Conservation (phyloP, 2,329 filamentous ascomycete species). For the Penicillium corylophilum region DNA sequence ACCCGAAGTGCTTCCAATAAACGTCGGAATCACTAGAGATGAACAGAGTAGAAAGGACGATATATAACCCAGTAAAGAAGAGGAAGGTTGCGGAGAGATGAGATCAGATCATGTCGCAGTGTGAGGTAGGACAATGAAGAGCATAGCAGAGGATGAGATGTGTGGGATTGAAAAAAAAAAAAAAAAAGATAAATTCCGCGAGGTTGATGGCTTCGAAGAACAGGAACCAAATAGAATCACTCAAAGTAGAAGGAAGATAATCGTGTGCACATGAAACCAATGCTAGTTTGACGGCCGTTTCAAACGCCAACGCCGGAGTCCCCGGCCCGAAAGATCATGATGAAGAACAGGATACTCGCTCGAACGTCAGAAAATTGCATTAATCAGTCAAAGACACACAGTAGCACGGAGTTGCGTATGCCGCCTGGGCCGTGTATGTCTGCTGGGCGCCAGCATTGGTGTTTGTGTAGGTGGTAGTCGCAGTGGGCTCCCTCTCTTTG, state of each 20-base stretch:
- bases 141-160: slow-evolving; percentile 9
- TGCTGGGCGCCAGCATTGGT: slow-evolving; percentile 25
- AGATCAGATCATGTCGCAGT: too few relatives aligned
- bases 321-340: slow-evolving; percentile 15
- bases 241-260: slow-evolving; percentile 20
- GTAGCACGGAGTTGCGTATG: slow-evolving; percentile 38
- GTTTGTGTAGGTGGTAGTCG: slow-evolving; percentile 34
- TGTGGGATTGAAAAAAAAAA: slow-evolving; percentile 4
- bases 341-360: slow-evolving; percentile 19
- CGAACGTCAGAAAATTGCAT: slow-evolving; percentile 14
- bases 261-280: slow-evolving; percentile 27
- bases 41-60: slow-evolving; percentile 7
- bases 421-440: slow-evolving; percentile 38
- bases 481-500: slow-evolving; percentile 36
- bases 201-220: slow-evolving; percentile 6
- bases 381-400: slow-evolving; percentile 38
- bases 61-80: slow-evolving; percentile 14
- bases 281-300: slow-evolving; percentile 15
- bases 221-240: slow-evolving; percentile 18
- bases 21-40: slow-evolving; percentile 18
- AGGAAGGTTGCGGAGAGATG: too few relatives aligned
- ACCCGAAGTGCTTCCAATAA: slow-evolving; percentile 14
- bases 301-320: slow-evolving; percentile 26
- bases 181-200: slow-evolving; percentile 1
- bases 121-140: slow-evolving; percentile 3